A percentile compares a stretch with the other conserved stretches of the same genome.
phyloP scores from a whole-genome alignment of 1,139 yeast species.

The Candida gigantensis region DNA sequence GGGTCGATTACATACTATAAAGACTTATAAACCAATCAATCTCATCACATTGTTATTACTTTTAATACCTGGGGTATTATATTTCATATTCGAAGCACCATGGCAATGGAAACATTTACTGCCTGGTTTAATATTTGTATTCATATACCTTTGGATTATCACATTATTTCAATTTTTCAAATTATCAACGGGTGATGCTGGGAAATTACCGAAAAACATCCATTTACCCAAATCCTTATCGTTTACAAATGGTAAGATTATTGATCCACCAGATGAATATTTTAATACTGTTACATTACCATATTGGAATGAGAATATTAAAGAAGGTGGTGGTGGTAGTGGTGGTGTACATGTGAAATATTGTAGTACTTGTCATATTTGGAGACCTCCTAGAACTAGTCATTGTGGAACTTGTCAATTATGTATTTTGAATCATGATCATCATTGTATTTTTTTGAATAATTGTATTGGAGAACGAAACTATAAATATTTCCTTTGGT shows the following conservation, averaged over 20 bases:
- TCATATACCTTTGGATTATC: conserved; percentile 58
- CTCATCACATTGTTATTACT: conserved; percentile 35
- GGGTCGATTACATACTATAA: conserved; percentile 56
- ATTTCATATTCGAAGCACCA: conserved; percentile 42
- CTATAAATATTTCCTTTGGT: conserved; percentile 45
- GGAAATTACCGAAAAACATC: conserved; percentile 66
- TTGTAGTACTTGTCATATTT: conserved; percentile 48
- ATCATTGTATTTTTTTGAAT: conserved; percentile 41
- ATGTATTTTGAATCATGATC: conserved; percentile 47
- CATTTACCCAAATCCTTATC: conserved; percentile 47
- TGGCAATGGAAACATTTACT: conserved; percentile 61
- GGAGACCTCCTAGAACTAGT: conserved; percentile 48
- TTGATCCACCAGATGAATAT: conserved; percentile 60
- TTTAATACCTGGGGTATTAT: conserved; percentile 52
- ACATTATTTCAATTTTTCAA: conserved; percentile 49
- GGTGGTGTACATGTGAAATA: conserved; percentile 44
- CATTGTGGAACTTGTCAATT: conserved; percentile 47
- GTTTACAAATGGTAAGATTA: conserved; percentile 3
- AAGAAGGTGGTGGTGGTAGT: not conserved
- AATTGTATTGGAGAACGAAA: conserved; percentile 44
- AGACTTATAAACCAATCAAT: conserved; percentile 33
- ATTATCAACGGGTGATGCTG: conserved; percentile 69
- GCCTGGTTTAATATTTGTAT: conserved; percentile 59
- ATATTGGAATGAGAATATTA: conserved; percentile 21
- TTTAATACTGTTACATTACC: conserved; percentile 60